phyloP scores from a whole-genome alignment of 345 rosid genomes.

The Populus euphratica region DNA sequence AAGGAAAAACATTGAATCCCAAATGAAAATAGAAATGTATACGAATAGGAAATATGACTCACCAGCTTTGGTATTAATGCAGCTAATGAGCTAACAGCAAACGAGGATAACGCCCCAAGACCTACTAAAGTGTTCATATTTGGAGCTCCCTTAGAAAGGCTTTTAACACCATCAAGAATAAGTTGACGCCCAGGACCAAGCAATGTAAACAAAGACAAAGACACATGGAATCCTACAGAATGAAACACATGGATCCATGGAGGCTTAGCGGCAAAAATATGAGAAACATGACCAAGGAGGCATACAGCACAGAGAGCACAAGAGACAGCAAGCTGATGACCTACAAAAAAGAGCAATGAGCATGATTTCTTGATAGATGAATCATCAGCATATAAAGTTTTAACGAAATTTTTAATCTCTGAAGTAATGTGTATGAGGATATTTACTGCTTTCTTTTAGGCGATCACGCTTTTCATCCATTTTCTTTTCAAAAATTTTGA shows the following conservation, averaged over 20 bases:
- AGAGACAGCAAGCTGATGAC: conserved; percentile 85
- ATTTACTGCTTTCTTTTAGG: conserved; percentile 73
- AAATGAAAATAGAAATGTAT: conserved; percentile 3
- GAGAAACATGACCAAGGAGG: conserved; percentile 86
- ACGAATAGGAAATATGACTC: conserved; percentile 20
- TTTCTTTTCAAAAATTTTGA: conserved; percentile 73
- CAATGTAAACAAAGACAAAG: conserved; percentile 73
- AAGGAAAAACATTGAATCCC: neutral
- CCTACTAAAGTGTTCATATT: conserved; percentile 97
- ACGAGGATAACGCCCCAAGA: conserved; percentile 93
- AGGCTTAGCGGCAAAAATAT: conserved; percentile 60
- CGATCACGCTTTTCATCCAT: conserved; percentile 72
- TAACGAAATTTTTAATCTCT: neutral
- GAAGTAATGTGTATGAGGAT: neutral
- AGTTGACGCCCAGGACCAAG: conserved; percentile 94
- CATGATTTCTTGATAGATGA: conserved; percentile 3
- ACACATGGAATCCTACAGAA: conserved; percentile 88
- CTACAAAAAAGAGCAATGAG: conserved; percentile 36
- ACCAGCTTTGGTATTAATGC: conserved; percentile 79
- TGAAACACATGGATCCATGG: conserved; percentile 79
- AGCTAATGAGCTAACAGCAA: conserved; percentile 83
- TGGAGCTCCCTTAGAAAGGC: conserved; percentile 77
- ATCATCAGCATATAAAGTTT: neutral
- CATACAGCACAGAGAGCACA: conserved; percentile 98
- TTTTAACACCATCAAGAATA: conserved; percentile 76